These are phyloP conservation scores for Diaporthe sp. DNA, from an alignment of 2,329 filamentous ascomycete genomes.

Conservation along the genomic window DNA sequence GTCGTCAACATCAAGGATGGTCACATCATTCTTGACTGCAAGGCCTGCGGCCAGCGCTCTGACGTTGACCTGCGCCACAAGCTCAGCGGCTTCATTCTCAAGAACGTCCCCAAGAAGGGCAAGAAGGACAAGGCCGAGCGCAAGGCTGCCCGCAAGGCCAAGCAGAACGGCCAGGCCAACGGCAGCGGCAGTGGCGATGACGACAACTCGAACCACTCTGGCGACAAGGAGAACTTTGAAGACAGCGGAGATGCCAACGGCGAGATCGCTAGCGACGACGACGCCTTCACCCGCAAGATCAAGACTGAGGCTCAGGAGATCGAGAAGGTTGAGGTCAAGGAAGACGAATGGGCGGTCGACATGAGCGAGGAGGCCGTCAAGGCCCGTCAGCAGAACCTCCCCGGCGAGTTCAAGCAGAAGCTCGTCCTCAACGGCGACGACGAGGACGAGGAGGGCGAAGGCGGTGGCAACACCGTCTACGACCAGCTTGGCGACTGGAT, in stretches of 20 bases:
- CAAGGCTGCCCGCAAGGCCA: constrained; percentile 92
- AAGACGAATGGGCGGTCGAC: constrained; percentile 96
- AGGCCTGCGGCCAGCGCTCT: constrained; percentile 94
- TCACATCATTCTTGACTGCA: constrained; percentile 94
- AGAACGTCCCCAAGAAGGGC: constrained; percentile 86
- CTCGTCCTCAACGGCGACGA: constrained; percentile 83
- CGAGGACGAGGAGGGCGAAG: constrained; percentile 85
- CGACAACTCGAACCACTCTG: constrained; percentile 64
- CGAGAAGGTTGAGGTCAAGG: constrained; percentile 71
- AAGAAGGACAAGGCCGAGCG: constrained; percentile 97
- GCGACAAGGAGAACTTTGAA: constrained; percentile 62
- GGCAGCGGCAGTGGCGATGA: constrained; percentile 70
- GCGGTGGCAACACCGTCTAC: constrained; percentile 80
- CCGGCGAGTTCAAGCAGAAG: constrained; percentile 94
- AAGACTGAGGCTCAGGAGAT: constrained; percentile 69
- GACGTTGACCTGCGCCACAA: constrained; percentile 95
- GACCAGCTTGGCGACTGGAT: constrained; percentile 96
- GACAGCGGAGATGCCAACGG: constrained; percentile 63
- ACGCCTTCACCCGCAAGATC: constrained; percentile 80
- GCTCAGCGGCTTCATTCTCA: constrained; percentile 96
- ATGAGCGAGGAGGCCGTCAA: constrained; percentile 96
- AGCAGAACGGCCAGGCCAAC: constrained; percentile 77
- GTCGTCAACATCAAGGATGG: constrained; percentile 96
- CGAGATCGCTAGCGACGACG: constrained; percentile 88
- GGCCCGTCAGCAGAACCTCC: constrained; percentile 91